These are phyloP conservation scores for Pseudopyrenochaeta lycopersici DNA, from an alignment of 2,329 filamentous ascomycete genomes.

Conservation along the genomic window DNA sequence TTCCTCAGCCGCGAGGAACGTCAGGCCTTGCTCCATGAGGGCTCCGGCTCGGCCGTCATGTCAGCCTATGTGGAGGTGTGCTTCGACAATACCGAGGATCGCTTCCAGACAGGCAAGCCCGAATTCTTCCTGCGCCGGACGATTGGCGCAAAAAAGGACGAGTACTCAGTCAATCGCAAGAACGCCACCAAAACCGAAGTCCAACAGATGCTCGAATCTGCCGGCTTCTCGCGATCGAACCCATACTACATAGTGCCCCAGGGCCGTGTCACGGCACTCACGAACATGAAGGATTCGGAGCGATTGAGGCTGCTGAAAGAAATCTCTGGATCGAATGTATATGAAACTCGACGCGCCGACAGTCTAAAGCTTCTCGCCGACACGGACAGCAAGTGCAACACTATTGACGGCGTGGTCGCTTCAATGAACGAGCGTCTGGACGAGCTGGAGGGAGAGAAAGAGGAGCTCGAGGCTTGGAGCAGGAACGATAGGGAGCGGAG, in stretches of 20 bases:
- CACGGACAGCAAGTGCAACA: slow-evolving; percentile 90
- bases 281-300: slow-evolving; percentile 98
- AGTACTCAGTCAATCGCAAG: slow-evolving; percentile 97
- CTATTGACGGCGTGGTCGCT: slow-evolving; percentile 90
- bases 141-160: slow-evolving; percentile 97
- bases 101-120: slow-evolving; percentile 91
- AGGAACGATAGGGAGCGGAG: slow-evolving; percentile 92
- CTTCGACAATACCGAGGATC: slow-evolving; percentile 96
- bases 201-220: slow-evolving; percentile 92
- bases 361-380: slow-evolving; percentile 97
- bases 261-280: slow-evolving; percentile 92
- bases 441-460: slow-evolving; percentile 96
- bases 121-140: slow-evolving; percentile 92
- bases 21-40: slow-evolving; percentile 95
- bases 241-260: slow-evolving; percentile 99
- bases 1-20: slow-evolving; percentile 96
- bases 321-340: slow-evolving; percentile 97
- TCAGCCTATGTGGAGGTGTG: slow-evolving; percentile 99
- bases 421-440: slow-evolving; percentile 90
- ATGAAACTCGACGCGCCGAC: slow-evolving; percentile 89
- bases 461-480: slow-evolving; percentile 91
- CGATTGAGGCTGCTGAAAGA: slow-evolving; percentile 91
- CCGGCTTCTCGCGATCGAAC: slow-evolving; percentile 95
- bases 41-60: slow-evolving; percentile 96
- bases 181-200: slow-evolving; percentile 95